Evolutionary conservation across 768 basidiomycete species (phyloP).

Genomic region (Collybia sordida): DNA sequence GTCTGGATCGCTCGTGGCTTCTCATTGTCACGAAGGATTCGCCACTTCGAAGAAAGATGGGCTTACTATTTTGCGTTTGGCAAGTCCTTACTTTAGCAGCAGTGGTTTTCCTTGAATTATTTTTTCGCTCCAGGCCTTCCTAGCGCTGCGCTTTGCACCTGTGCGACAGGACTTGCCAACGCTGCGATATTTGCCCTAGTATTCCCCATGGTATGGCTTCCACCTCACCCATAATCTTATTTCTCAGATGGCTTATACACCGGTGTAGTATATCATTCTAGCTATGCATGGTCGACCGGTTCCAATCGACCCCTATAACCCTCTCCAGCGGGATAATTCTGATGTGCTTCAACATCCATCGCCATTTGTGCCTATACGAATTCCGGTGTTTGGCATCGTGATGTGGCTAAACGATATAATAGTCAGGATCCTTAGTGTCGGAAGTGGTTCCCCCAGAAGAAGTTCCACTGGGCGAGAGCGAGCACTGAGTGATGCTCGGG

Average conservation of each 20-base stretch:
- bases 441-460: slow-evolving; percentile 28
- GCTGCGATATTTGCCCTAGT: slow-evolving; percentile 82
- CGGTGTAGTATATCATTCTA: slow-evolving; percentile 76
- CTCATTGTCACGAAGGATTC: slow-evolving; percentile 65
- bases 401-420: slow-evolving; percentile 74
- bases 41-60: slow-evolving; percentile 86
- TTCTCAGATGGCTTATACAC: slow-evolving; percentile 4
- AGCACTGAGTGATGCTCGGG: slow-evolving; percentile 46
- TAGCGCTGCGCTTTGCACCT: slow-evolving; percentile 68
- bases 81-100: slow-evolving; percentile 18
- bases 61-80: slow-evolving; percentile 87
- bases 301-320: slow-evolving; percentile 76
- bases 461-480: slow-evolving; percentile 9
- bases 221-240: background rate
- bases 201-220: slow-evolving; percentile 65
- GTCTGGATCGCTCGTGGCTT: slow-evolving; percentile 76
- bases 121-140: slow-evolving; percentile 53
- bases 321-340: slow-evolving; percentile 36
- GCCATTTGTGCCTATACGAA: slow-evolving; percentile 75
- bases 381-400: slow-evolving; percentile 74
- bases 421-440: slow-evolving; percentile 60
- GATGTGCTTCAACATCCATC: slow-evolving; percentile 63
- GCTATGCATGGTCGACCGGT: slow-evolving; percentile 76
- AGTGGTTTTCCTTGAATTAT: background rate
- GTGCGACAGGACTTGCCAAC: slow-evolving; percentile 74